Evolutionary conservation across 495 filamentous ascomycete species (phyloP).

Genomic region (Aspergillus steynii): DNA sequence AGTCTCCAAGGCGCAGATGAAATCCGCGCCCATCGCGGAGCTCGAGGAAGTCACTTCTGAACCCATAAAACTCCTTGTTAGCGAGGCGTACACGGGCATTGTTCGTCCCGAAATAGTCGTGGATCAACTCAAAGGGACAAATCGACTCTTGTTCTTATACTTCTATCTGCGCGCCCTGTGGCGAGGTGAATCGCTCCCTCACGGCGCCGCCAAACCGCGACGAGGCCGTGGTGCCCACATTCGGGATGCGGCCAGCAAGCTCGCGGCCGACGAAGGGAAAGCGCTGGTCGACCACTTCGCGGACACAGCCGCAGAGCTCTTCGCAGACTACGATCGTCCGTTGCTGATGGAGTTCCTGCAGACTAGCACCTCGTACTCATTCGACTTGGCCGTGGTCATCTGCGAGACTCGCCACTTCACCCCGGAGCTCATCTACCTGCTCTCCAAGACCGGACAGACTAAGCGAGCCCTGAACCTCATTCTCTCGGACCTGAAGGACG

Average conservation of each 20-base stretch:
- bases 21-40: conserved; percentile 63
- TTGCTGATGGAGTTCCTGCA: conserved; percentile 87
- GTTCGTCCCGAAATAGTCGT: conserved; percentile 79
- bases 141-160: conserved; percentile 71
- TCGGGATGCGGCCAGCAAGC: conserved; percentile 43
- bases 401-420: conserved; percentile 80
- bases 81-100: conserved; percentile 85
- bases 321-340: conserved; percentile 76
- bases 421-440: conserved; percentile 87
- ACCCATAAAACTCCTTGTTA: conserved; percentile 81
- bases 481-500: conserved; percentile 82
- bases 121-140: conserved; percentile 60
- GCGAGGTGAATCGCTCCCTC: conserved; percentile 62
- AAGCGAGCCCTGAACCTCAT: conserved; percentile 89
- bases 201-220: conserved; percentile 37
- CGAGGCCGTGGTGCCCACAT: conserved; percentile 39
- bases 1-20: conserved; percentile 71
- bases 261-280: conserved; percentile 61
- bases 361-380: conserved; percentile 76
- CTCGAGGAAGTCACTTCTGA: conserved; percentile 77
- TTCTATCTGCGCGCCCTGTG: conserved; percentile 89
- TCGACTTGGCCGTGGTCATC: conserved; percentile 71
- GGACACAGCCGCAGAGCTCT: conserved; percentile 80
- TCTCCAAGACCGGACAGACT: conserved; percentile 91
- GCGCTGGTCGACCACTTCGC: conserved; percentile 81